Evolutionary conservation across 805 yeast species (phyloP).

Genomic region (Cyberlindnera nakhonratchasimensis): DNA sequence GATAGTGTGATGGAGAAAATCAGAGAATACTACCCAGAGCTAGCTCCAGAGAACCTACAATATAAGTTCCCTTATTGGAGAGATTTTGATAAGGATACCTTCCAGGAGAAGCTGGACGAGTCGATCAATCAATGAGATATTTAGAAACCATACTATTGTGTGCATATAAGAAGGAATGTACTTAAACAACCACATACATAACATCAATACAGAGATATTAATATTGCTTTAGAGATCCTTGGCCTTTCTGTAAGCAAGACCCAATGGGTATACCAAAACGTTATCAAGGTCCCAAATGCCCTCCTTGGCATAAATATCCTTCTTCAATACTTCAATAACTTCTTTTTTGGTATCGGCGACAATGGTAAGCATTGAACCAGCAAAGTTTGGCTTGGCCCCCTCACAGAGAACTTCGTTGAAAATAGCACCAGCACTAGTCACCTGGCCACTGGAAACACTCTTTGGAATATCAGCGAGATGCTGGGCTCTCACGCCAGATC

Average conservation of each 20-base stretch:
- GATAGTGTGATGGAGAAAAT: slow-evolving; percentile 42
- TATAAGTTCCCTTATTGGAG: slow-evolving; percentile 40
- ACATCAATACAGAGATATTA: too few relatives aligned
- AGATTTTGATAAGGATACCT: slow-evolving; percentile 27
- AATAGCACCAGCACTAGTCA: slow-evolving; percentile 51
- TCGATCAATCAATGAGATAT: not conserved
- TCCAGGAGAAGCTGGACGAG: slow-evolving; percentile 7
- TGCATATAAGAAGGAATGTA: too few relatives aligned
- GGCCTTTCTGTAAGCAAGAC: slow-evolving; percentile 43
- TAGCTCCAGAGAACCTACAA: slow-evolving; percentile 39
- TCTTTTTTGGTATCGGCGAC: slow-evolving; percentile 65
- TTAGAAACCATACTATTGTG: too few relatives aligned
- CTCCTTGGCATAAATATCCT: slow-evolving; percentile 57
- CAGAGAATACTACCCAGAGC: slow-evolving; percentile 43
- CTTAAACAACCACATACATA: too few relatives aligned
- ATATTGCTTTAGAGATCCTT: slow-evolving; percentile 28
- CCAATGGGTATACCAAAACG: slow-evolving; percentile 54
- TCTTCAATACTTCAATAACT: slow-evolving; percentile 57
- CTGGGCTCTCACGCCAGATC: slow-evolving; percentile 47
- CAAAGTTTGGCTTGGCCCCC: slow-evolving; percentile 47
- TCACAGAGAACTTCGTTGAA: slow-evolving; percentile 42
- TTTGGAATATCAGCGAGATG: slow-evolving; percentile 51
- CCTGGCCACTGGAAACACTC: slow-evolving; percentile 38
- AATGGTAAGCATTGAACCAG: slow-evolving; percentile 65
- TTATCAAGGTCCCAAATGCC: slow-evolving; percentile 77